phyloP scores from a whole-genome alignment of 2,329 filamentous ascomycete genomes.

The Phialophora macrospora region DNA sequence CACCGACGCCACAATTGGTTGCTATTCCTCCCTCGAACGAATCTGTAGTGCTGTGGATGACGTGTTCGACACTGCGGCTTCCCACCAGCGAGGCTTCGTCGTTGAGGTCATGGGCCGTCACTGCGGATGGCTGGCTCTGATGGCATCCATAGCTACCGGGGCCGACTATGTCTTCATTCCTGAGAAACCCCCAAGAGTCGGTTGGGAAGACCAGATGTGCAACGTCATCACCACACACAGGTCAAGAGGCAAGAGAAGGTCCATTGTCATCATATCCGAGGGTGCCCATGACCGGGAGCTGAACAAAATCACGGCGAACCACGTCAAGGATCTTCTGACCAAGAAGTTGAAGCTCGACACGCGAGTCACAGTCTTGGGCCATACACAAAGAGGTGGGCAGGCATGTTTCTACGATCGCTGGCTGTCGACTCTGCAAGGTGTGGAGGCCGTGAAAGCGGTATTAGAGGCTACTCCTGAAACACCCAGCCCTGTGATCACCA shows the following conservation, averaged over 20 bases:
- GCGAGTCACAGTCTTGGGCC: constrained; percentile 89
- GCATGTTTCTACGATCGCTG: constrained; percentile 94
- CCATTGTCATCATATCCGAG: constrained; percentile 96
- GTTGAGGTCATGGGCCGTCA: constrained; percentile 98
- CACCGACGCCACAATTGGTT: constrained; percentile 96
- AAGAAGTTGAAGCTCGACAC: constrained; percentile 83
- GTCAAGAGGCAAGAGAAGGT: constrained; percentile 88
- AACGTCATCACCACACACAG: constrained; percentile 79
- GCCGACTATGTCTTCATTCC: constrained; percentile 98
- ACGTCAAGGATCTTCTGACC: constrained; percentile 88
- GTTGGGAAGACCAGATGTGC: constrained; percentile 91
- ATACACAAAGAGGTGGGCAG: constrained; percentile 93
- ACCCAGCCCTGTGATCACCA: constrained; percentile 91
- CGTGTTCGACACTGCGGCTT: constrained; percentile 89
- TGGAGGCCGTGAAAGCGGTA: constrained; percentile 90
- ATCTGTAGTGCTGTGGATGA: constrained; percentile 97
- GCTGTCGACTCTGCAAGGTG: constrained; percentile 88
- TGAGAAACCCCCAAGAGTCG: constrained; percentile 83
- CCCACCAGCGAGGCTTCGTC: constrained; percentile 94
- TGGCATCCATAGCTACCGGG: constrained; percentile 92
- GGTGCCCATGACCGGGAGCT: constrained; percentile 85
- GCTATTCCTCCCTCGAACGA: constrained; percentile 87
- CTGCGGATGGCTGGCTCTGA: constrained; percentile 95
- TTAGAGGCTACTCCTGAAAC: constrained; percentile 87
- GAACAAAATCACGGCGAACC: constrained; percentile 77